Evolutionary conservation across 2,329 filamentous ascomycete genomes (phyloP).

Genomic region (Alternaria sp.): DNA sequence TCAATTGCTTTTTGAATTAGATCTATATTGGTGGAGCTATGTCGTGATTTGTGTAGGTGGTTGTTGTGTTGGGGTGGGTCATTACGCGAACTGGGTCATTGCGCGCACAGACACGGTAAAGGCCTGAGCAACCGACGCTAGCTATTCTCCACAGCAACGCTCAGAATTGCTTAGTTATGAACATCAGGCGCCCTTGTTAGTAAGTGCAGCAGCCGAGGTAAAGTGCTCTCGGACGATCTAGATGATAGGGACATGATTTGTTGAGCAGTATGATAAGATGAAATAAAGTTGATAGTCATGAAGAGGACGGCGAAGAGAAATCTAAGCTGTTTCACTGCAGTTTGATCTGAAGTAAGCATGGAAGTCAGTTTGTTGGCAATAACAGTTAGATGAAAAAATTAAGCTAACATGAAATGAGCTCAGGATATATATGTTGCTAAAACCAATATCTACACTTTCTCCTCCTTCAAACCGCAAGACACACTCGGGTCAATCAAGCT

Average conservation of each 20-base stretch:
- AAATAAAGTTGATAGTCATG: background rate
- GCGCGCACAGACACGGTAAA: too few relatives aligned
- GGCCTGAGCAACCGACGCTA: background rate
- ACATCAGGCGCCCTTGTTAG: background rate
- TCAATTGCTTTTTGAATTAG: too few relatives aligned
- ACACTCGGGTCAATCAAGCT: background rate
- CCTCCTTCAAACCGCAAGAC: background rate
- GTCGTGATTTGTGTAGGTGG: too few relatives aligned
- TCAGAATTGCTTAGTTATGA: background rate
- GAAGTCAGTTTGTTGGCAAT: background rate
- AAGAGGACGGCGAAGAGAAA: background rate
- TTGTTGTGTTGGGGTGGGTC: too few relatives aligned
- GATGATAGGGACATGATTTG: background rate
- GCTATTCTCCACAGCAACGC: background rate
- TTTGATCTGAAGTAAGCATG: background rate
- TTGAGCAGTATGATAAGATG: background rate
- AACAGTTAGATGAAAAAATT: constrained; percentile 2
- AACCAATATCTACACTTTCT: background rate
- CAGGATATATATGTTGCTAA: background rate
- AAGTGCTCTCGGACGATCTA: background rate
- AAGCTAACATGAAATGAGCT: background rate
- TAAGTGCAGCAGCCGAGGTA: background rate
- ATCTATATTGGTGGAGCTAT: too few relatives aligned
- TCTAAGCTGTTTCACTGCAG: background rate
- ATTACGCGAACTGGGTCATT: too few relatives aligned